A percentile compares a stretch with the other conserved stretches of the same genome.
Conservation (phyloP, 208 protist genomes). For the Trypanosoma caninum region DNA sequence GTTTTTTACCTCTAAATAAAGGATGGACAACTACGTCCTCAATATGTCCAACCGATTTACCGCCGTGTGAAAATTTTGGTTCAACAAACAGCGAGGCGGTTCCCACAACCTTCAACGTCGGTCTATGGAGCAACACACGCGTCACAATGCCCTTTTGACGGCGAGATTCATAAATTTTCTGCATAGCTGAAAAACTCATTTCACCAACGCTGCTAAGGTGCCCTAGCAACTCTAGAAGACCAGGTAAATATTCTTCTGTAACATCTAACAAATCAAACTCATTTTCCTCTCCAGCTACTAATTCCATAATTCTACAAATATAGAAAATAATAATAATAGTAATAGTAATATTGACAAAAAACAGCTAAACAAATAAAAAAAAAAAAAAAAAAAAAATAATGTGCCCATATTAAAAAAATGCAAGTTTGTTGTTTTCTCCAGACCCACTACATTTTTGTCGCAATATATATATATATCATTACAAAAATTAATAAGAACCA, state of each 20-base stretch:
- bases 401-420: not conserved
- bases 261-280: conserved; percentile 25
- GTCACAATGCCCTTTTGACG: conserved; percentile 42
- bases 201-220: conserved; percentile 32
- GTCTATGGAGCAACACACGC: conserved; percentile 41
- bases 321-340: not conserved
- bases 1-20: conserved; percentile 42
- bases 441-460: not conserved
- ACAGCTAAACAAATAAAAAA: too few relatives aligned
- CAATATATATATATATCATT: conserved; percentile 1
- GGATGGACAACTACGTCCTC: conserved; percentile 83
- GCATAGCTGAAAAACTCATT: conserved; percentile 14
- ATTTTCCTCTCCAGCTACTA: too few relatives aligned
- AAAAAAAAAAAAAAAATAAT: too few relatives aligned
- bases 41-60: conserved; percentile 73
- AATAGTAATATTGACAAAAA: conserved; percentile 11
- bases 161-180: conserved; percentile 25
- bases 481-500: conserved; percentile 17
- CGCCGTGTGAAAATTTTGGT: conserved; percentile 71
- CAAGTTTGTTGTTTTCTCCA: not conserved
- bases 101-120: conserved; percentile 37
- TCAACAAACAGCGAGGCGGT: conserved; percentile 79
- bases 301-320: conserved; percentile 11
- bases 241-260: conserved; percentile 18
- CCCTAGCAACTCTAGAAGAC: conserved; percentile 29